These are phyloP conservation scores for Huntiella savannae DNA, from an alignment of 2,329 filamentous ascomycete species.

Conservation along the genomic window DNA sequence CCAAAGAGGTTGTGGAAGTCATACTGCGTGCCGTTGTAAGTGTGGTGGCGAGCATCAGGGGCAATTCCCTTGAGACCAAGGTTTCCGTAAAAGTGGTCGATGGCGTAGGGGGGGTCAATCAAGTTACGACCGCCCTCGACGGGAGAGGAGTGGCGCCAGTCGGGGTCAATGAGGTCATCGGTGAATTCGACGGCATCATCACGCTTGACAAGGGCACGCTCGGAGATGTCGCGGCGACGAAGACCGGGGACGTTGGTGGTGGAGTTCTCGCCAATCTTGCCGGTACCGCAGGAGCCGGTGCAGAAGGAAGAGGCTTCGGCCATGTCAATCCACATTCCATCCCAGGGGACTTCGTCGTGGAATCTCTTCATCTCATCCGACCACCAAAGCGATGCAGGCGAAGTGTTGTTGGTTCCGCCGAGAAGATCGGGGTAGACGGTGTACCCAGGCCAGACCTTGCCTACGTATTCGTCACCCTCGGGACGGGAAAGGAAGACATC, in stretches of 20 bases:
- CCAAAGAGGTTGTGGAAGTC: slow-evolving; percentile 70
- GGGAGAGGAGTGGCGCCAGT: slow-evolving; percentile 27
- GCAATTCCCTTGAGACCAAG: slow-evolving; percentile 40
- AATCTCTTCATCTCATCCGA: slow-evolving; percentile 38
- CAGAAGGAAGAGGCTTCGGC: slow-evolving; percentile 45
- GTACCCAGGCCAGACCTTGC: slow-evolving; percentile 57
- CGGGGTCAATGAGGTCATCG: slow-evolving; percentile 4
- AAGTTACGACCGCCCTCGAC: slow-evolving; percentile 47
- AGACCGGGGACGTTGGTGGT: slow-evolving; percentile 13
- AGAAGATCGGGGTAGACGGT: slow-evolving; percentile 57
- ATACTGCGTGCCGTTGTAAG: slow-evolving; percentile 50
- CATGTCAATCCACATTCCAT: slow-evolving; percentile 40
- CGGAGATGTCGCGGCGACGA: neutral
- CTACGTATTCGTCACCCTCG: slow-evolving; percentile 36
- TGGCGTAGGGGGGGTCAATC: slow-evolving; percentile 56
- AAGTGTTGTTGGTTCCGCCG: slow-evolving; percentile 35
- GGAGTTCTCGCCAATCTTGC: slow-evolving; percentile 37
- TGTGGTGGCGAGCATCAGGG: slow-evolving; percentile 42
- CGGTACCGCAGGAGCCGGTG: slow-evolving; percentile 50
- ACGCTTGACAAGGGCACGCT: neutral
- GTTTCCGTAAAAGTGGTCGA: slow-evolving; percentile 49
- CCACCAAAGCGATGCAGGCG: slow-evolving; percentile 51
- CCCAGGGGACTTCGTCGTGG: slow-evolving; percentile 31
- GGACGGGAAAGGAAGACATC: slow-evolving; percentile 34
- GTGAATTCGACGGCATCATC: slow-evolving; percentile 5